Conservation (phyloP, 768 basidiomycete species). For the Pleurotus djamor region DNA sequence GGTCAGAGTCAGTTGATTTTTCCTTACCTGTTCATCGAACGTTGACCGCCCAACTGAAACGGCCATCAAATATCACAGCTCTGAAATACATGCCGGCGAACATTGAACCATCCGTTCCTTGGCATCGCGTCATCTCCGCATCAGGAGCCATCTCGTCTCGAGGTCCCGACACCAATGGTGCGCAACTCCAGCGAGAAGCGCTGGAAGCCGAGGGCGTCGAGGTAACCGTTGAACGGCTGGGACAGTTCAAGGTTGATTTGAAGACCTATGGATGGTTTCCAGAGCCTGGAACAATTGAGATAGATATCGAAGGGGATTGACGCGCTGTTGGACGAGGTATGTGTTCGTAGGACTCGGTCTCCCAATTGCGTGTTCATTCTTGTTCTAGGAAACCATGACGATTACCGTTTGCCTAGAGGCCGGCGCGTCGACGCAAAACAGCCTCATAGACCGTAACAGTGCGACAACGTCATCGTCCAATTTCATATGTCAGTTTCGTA, state of each 20-base stretch:
- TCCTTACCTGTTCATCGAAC: not conserved
- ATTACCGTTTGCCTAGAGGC: too few species aligned
- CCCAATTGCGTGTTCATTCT: too few species aligned
- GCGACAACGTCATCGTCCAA: too few species aligned
- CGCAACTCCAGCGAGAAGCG: slow-evolving; percentile 70
- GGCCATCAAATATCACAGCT: slow-evolving; percentile 37
- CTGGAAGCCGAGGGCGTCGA: slow-evolving; percentile 84
- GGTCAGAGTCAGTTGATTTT: slow-evolving; percentile 60
- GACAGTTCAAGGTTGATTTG: slow-evolving; percentile 59
- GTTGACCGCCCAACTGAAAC: too few species aligned
- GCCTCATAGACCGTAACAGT: too few species aligned
- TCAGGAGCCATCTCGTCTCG: slow-evolving; percentile 78
- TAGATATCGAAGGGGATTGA: not conserved
- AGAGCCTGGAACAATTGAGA: slow-evolving; percentile 15
- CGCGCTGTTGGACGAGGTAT: not conserved
- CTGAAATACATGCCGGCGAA: slow-evolving; percentile 69
- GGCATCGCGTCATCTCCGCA: slow-evolving; percentile 76
- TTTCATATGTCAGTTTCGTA: too few species aligned
- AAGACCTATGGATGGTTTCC: slow-evolving; percentile 71
- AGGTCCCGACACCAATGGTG: slow-evolving; percentile 81
- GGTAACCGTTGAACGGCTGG: slow-evolving; percentile 55
- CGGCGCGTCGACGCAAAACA: too few species aligned
- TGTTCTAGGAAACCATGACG: too few species aligned
- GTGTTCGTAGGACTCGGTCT: too few species aligned
- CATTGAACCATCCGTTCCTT: slow-evolving; percentile 67